These are phyloP conservation scores for Escallonia rubra DNA, from an alignment of 129 eudicot genomes.

Conservation along the genomic window DNA sequence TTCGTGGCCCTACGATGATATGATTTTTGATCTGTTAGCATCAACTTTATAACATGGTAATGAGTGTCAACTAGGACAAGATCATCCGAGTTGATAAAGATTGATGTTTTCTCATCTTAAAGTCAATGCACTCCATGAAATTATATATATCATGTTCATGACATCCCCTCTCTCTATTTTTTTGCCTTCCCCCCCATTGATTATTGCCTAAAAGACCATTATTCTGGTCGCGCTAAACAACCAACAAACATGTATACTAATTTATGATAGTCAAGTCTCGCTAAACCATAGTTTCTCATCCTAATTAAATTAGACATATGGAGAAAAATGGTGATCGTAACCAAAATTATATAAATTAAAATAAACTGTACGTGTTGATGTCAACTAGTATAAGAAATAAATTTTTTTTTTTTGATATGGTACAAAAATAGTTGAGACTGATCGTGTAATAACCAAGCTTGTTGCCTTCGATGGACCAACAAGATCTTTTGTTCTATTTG, in stretches of 20 bases:
- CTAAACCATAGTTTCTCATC: neutral
- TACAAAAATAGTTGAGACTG: neutral
- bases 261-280: no score
- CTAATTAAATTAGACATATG: neutral
- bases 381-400: no score
- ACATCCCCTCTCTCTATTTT: no score
- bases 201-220: no score
- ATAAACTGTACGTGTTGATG: no score
- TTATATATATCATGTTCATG: neutral
- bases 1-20: neutral
- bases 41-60: conserved; percentile 3
- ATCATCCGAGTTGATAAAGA: conserved; percentile 4
- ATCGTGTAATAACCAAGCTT: neutral
- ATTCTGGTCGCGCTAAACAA: no score
- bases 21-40: neutral
- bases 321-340: neutral
- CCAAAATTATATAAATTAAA: neutral
- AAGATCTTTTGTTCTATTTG: neutral
- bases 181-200: no score
- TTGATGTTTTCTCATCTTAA: neutral
- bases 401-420: neutral
- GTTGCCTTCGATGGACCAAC: neutral
- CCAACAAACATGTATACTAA: no score
- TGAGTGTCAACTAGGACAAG: conserved; percentile 17
- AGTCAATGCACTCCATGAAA: conserved; percentile 15